A percentile compares a stretch with the other conserved stretches of the same genome.
These are phyloP conservation scores for Piromyces finnis DNA, from an alignment of 192 early-diverging fungal species.

Conservation along the genomic window DNA sequence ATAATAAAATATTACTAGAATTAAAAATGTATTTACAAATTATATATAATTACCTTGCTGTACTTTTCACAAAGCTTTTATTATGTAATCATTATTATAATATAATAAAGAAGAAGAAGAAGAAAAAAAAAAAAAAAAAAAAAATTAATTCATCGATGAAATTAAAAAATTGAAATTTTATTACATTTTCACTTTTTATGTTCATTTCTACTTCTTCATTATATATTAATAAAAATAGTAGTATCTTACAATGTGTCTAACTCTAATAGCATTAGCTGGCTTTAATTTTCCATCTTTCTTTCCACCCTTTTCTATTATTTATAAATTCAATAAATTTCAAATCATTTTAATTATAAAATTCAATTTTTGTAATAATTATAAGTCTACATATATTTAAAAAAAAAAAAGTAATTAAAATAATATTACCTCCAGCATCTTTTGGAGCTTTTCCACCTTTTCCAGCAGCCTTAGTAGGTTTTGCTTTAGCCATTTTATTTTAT, in stretches of 20 bases:
- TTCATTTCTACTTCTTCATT: no score
- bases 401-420: no score
- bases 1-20: no score
- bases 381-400: no score
- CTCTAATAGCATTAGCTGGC: slow-evolving; percentile 37
- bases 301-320: not conserved
- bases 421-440: not conserved
- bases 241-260: not conserved
- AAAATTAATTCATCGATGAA: no score
- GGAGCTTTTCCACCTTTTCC: not conserved
- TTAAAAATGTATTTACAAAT: no score
- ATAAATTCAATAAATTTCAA: no score
- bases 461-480: not conserved
- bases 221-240: no score
- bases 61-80: slow-evolving; percentile 80
- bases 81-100: slow-evolving; percentile 14
- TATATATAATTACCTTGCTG: slow-evolving; percentile 22
- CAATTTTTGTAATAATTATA: not conserved
- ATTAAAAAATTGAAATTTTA: no score
- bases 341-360: no score
- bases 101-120: not conserved
- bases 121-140: no score
- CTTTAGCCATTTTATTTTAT: not conserved
- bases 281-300: slow-evolving; percentile 31
- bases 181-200: no score